These are phyloP conservation scores for Flaveria floridana DNA, from an alignment of 140 eudicot genomes.

Conservation along the genomic window DNA sequence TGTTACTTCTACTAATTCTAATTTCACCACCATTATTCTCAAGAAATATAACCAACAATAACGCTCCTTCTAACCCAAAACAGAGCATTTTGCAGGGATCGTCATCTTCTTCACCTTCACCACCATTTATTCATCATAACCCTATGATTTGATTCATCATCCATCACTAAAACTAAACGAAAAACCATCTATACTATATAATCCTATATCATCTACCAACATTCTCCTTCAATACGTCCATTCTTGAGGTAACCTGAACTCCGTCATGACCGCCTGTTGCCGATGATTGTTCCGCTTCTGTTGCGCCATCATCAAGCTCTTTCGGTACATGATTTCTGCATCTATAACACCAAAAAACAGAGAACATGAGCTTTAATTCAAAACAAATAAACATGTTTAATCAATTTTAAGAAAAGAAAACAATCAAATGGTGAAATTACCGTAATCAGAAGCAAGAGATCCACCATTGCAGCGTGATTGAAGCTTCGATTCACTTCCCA, in stretches of 20 bases:
- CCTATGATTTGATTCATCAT: slow-evolving; percentile 18
- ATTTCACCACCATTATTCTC: slow-evolving; percentile 22
- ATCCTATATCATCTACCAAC: background rate
- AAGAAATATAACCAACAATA: background rate
- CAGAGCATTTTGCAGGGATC: slow-evolving; percentile 29
- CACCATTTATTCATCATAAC: background rate
- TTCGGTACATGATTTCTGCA: slow-evolving; percentile 43
- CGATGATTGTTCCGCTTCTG: slow-evolving; percentile 38
- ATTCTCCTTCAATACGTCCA: slow-evolving; percentile 62
- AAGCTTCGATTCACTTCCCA: slow-evolving; percentile 39
- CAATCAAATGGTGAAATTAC: slow-evolving; percentile 20
- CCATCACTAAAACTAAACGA: slow-evolving; percentile 25
- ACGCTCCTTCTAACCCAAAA: slow-evolving; percentile 37
- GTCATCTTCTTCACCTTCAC: slow-evolving; percentile 24
- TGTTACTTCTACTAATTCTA: background rate
- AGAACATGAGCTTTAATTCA: background rate
- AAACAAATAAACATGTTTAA: background rate
- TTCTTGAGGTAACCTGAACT: slow-evolving; percentile 65
- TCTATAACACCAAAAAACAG: slow-evolving; percentile 20
- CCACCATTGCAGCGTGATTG: slow-evolving; percentile 36
- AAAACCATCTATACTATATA: slow-evolving; percentile 8
- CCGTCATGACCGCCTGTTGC: slow-evolving; percentile 34
- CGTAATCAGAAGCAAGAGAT: slow-evolving; percentile 31
- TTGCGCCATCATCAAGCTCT: slow-evolving; percentile 31
- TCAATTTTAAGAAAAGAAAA: background rate